phyloP scores from a whole-genome alignment of 2,329 filamentous ascomycete species.

The Clarireedia sp. region DNA sequence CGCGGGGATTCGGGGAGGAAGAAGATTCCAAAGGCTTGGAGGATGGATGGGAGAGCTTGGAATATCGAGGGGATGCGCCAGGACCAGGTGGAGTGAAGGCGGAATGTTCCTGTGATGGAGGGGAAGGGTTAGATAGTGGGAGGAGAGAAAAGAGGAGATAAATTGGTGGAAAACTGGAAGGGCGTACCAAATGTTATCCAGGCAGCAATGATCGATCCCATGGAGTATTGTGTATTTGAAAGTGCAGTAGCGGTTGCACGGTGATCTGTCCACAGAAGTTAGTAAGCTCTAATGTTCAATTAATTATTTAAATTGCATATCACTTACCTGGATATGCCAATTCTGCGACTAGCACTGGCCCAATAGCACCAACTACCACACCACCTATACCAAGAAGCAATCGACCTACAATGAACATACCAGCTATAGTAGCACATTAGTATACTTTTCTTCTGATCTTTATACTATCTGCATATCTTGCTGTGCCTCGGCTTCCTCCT shows the following conservation, averaged over 20 bases:
- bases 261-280: constrained; percentile 14
- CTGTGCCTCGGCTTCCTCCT: neutral
- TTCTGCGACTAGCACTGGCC: constrained; percentile 12
- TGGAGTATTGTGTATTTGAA: constrained; percentile 30
- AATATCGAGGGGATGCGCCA: constrained; percentile 16
- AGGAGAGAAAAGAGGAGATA: no score
- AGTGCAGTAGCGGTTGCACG: constrained; percentile 30
- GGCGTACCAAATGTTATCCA: constrained; percentile 32
- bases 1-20: constrained; percentile 52
- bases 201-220: constrained; percentile 33
- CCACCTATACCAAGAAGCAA: constrained; percentile 7
- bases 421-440: neutral
- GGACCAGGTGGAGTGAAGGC: constrained; percentile 13
- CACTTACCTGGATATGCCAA: constrained; percentile 8
- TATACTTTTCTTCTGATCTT: neutral
- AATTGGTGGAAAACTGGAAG: neutral
- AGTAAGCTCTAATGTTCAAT: neutral
- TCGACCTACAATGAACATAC: constrained; percentile 8
- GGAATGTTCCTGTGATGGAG: constrained; percentile 2
- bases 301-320: neutral
- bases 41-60: constrained; percentile 14
- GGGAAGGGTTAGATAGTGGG: no score
- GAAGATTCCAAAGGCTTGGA: constrained; percentile 36
- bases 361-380: constrained; percentile 13
- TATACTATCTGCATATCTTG: neutral